Percentiles rank a stretch among this genome's conserved stretches.
Evolutionary conservation across 148 eudicot genomes (phyloP).

Genomic region (Nyssa sinensis): DNA sequence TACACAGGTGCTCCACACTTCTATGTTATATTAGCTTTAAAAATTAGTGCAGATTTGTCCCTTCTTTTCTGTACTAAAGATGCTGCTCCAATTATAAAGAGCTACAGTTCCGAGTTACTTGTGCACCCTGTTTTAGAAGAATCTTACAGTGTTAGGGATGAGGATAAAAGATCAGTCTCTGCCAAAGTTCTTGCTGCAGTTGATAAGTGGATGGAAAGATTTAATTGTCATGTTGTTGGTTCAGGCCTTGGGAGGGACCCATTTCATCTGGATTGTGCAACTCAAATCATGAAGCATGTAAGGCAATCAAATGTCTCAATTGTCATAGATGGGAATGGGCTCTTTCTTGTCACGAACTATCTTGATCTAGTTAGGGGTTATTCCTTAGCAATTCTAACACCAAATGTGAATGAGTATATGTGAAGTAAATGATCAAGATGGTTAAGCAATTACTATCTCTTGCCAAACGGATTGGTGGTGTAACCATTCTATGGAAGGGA

Average conservation of each 20-base stretch:
- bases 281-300: slow-evolving; percentile 77
- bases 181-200: slow-evolving; percentile 68
- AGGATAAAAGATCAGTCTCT: slow-evolving; percentile 52
- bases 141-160: slow-evolving; percentile 85
- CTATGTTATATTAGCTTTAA: slow-evolving; percentile 90
- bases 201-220: slow-evolving; percentile 91
- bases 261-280: slow-evolving; percentile 89
- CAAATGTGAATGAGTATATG: slow-evolving; percentile 91
- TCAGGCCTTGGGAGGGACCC: slow-evolving; percentile 98
- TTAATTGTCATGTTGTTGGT: slow-evolving; percentile 94
- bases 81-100: slow-evolving; percentile 90
- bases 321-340: slow-evolving; percentile 97
- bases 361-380: slow-evolving; percentile 82
- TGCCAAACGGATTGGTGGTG: slow-evolving; percentile 76
- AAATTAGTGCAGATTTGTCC: slow-evolving; percentile 96
- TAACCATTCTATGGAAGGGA: slow-evolving; percentile 84
- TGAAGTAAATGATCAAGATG: slow-evolving; percentile 75
- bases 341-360: slow-evolving; percentile 79
- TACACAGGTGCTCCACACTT: slow-evolving; percentile 99
- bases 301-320: slow-evolving; percentile 70
- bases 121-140: slow-evolving; percentile 97
- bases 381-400: slow-evolving; percentile 86
- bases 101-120: slow-evolving; percentile 93
- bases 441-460: slow-evolving; percentile 69
- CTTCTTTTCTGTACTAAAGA: slow-evolving; percentile 96